Base-by-base conservation (phyloP, 352 stramenopile species). In the Halophytophthora batemanensis region DNA sequence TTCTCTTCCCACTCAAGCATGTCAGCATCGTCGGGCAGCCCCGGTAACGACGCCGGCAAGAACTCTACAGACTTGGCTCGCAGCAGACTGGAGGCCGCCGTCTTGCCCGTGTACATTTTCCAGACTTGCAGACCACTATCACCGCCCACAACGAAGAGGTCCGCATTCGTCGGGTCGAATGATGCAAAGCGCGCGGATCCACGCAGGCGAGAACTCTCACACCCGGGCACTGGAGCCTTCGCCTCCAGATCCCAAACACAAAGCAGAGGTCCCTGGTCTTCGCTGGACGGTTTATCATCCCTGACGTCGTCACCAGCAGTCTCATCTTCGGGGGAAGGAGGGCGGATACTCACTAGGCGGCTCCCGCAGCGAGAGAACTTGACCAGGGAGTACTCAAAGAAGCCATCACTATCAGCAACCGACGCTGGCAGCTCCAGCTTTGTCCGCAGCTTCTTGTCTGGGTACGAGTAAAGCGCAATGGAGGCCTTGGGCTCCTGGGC, bases 231-330 rank as follows among this genome's bases (percentile, higher is more conserved):
- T 0, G 68, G 69, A 19, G 80, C 50, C 21, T 70, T 47, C 6
- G 69, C 67, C 19, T 86, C 74, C 13, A 82, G 33, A 35, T 93
- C 77, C 77, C 79, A 90, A 6, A 93, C 53, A 50, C 79, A 84
- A 14, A 90, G 53, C 18, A 64, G 14, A 6, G 58, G 44, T 1
- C 49, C 43, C 25, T 36, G 55, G 18, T 18, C 22, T 39, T 58
- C 28, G 29, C 11, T 8, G 15, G 28, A 29, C 31, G 28, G 21
- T 11, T 39, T 33, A 3, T 14, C 33, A 23, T 23, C 1, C 17
- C 61, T 56, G 29, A 15, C 50, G 11, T 23, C 17, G 6, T 19
- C 31, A 45, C 11, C 28, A 4, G 33, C 14, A 41, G 11, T n/a
- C 39, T 58, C 22, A 29, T 53, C 29, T 1, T 23, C 23, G 6